phyloP scores from a whole-genome alignment of 805 yeast genomes.

The Metschnikowia bowlesiae region DNA sequence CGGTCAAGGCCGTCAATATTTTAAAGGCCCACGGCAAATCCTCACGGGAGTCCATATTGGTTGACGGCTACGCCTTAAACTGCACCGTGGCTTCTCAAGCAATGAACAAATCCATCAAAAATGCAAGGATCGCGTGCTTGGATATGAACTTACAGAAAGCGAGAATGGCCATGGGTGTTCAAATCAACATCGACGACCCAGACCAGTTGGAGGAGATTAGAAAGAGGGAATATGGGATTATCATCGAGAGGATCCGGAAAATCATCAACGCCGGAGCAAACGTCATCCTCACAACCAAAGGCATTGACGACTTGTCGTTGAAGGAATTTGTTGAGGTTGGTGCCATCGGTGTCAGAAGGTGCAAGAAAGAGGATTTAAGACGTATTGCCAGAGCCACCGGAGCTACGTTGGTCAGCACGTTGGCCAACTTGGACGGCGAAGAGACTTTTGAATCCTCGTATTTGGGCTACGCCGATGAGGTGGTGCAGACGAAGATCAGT shows the following conservation, averaged over 20 bases:
- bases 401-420: slow-evolving; percentile 78
- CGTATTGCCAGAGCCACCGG: slow-evolving; percentile 98
- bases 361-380: slow-evolving; percentile 93
- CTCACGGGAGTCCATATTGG: slow-evolving; percentile 76
- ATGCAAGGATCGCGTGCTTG: slow-evolving; percentile 81
- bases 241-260: slow-evolving; percentile 76
- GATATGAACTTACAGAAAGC: slow-evolving; percentile 94
- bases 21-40: slow-evolving; percentile 97
- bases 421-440: slow-evolving; percentile 94
- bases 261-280: slow-evolving; percentile 87
- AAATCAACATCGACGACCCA: slow-evolving; percentile 94
- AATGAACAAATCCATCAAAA: slow-evolving; percentile 68
- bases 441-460: slow-evolving; percentile 83
- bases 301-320: slow-evolving; percentile 88
- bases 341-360: slow-evolving; percentile 93
- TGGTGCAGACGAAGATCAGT: slow-evolving; percentile 81
- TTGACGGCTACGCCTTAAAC: slow-evolving; percentile 92
- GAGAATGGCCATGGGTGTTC: slow-evolving; percentile 97
- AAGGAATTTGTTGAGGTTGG: slow-evolving; percentile 89
- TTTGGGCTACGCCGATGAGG: slow-evolving; percentile 88
- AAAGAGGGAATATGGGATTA: slow-evolving; percentile 81
- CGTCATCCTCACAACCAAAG: slow-evolving; percentile 88
- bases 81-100: slow-evolving; percentile 98
- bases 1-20: slow-evolving; percentile 94
- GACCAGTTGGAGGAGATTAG: slow-evolving; percentile 92